Conservation (phyloP, 208 protist genomes). For the Leishmania major region DNA sequence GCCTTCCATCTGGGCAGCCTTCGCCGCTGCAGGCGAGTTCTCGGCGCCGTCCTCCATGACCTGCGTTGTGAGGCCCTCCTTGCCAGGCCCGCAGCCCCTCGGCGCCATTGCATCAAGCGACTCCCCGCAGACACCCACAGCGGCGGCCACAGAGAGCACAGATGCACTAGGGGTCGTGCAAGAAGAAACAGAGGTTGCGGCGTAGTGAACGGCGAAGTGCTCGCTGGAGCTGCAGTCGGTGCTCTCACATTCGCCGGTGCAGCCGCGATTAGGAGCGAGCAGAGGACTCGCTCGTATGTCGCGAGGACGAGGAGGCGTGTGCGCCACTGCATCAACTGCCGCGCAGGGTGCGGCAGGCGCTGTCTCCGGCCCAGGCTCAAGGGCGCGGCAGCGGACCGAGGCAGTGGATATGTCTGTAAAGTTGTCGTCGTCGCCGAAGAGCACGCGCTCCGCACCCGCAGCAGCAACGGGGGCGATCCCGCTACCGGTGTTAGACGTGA, state of each 20-base stretch:
- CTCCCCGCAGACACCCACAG: not conserved
- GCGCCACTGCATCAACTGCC: slow-evolving; percentile 1
- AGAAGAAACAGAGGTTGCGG: not conserved
- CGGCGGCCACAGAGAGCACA: not conserved
- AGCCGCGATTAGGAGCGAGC: not conserved
- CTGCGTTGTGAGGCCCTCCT: not conserved
- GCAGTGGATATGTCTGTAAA: not conserved
- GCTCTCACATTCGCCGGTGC: not conserved
- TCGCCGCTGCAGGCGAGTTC: no score
- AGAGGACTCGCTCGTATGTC: not conserved
- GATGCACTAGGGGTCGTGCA: not conserved
- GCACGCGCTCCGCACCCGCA: slow-evolving; percentile 19
- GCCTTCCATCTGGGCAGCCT: not conserved
- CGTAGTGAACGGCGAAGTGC: not conserved
- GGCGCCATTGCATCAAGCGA: not conserved
- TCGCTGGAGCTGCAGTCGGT: not conserved
- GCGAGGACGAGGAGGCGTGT: slow-evolving; percentile 8
- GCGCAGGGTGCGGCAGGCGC: not conserved
- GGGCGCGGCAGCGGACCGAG: not conserved
- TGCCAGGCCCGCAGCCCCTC: not conserved
- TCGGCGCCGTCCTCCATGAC: not conserved
- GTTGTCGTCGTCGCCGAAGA: slow-evolving; percentile 19
- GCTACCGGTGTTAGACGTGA: not conserved
- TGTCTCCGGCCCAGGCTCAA: not conserved
- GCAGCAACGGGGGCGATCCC: not conserved